phyloP scores from a whole-genome alignment of 352 stramenopile genomes.

The Blastocystis sp. region DNA sequence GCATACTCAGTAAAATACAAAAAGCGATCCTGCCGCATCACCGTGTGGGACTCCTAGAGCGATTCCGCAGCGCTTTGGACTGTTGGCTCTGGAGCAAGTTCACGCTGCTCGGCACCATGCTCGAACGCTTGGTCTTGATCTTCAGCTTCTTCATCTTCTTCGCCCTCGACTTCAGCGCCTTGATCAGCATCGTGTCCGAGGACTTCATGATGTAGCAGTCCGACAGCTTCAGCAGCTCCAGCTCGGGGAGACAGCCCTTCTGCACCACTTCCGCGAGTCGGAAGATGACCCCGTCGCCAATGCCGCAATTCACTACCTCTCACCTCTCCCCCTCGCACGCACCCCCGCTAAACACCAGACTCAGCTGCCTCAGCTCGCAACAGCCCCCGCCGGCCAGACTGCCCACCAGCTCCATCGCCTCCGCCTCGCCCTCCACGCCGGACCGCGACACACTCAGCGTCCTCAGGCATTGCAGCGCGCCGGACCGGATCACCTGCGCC shows the following conservation, averaged over 20 bases:
- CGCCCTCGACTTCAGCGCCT: slow-evolving; percentile 10
- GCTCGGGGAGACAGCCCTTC: not conserved
- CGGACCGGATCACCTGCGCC: not conserved
- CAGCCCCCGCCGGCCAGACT: not conserved
- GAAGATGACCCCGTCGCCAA: not conserved
- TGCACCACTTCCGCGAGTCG: not conserved
- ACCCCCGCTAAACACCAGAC: slow-evolving; percentile 36
- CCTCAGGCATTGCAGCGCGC: not conserved
- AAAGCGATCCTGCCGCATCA: not conserved
- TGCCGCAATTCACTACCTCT: slow-evolving; percentile 26
- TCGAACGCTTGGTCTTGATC: slow-evolving; percentile 19
- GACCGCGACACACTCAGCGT: slow-evolving; percentile 9
- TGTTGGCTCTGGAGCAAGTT: slow-evolving; percentile 27
- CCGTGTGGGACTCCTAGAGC: slow-evolving; percentile 11
- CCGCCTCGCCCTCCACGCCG: not conserved
- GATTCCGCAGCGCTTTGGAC: not conserved
- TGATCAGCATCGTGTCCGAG: slow-evolving; percentile 28
- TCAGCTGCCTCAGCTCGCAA: not conserved
- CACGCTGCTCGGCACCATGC: slow-evolving; percentile 16
- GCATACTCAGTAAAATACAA: not conserved
- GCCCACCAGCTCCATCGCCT: not conserved
- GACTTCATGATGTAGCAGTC: slow-evolving; percentile 43
- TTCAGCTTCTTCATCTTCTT: slow-evolving; percentile 38
- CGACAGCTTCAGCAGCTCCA: not conserved
- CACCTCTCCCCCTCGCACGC: not conserved